phyloP scores from a whole-genome alignment of 1,284 basidiomycete species.

The Thelephora terrestris region DNA sequence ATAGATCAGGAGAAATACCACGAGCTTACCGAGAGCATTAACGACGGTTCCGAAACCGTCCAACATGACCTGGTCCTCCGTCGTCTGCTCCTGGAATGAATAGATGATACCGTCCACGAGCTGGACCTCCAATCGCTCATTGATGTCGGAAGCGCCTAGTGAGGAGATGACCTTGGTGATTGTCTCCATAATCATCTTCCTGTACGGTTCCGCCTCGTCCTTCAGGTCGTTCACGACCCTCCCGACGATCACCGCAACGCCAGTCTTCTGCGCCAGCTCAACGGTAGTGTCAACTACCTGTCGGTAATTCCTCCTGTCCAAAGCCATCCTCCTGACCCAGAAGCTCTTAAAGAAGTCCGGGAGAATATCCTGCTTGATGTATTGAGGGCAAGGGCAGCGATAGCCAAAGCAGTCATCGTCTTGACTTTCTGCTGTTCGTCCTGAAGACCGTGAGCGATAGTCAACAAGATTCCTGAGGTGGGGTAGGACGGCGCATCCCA shows the following conservation, averaged over 20 bases:
- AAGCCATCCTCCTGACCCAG: conserved; percentile 96
- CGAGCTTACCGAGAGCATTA: conserved; percentile 64
- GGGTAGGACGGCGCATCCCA: conserved; percentile 98
- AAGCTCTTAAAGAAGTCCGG: conserved; percentile 99
- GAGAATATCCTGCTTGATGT: conserved; percentile 94
- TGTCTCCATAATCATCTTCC: conserved; percentile 99
- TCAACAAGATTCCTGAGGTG: conserved; percentile 96
- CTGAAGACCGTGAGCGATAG: conserved; percentile 96
- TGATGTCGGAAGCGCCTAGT: conserved; percentile 92
- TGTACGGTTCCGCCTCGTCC: conserved; percentile 93
- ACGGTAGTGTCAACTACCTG: conserved; percentile 99
- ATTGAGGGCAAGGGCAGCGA: conserved; percentile 91
- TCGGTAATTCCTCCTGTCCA: conserved; percentile 92
- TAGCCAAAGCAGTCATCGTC: conserved; percentile 95
- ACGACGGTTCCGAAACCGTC: conserved; percentile 98
- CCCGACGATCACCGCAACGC: conserved; percentile 92
- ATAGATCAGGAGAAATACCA: neutral
- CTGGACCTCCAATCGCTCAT: conserved; percentile 89
- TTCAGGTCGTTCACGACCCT: conserved; percentile 95
- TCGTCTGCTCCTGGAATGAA: conserved; percentile 98
- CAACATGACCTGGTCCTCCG: conserved; percentile 98
- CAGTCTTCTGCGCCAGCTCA: conserved; percentile 93
- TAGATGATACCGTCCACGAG: conserved; percentile 99
- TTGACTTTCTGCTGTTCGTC: conserved; percentile 99
- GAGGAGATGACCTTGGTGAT: conserved; percentile 94